These are phyloP conservation scores for Coemansia sp. DNA, from an alignment of 192 early-diverging fungal genomes.

Conservation along the genomic window DNA sequence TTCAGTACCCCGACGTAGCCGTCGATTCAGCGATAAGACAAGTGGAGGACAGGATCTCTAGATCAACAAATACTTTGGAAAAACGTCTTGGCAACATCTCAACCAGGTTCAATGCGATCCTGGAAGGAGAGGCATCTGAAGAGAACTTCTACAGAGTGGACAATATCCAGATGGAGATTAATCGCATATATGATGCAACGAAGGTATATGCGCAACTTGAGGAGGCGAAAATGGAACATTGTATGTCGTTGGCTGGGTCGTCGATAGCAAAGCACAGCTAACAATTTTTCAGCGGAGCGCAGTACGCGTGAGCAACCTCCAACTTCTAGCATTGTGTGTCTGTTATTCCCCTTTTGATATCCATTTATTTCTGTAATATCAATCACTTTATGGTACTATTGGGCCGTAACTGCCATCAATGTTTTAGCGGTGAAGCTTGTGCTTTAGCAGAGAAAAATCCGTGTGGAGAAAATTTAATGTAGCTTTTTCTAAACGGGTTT, in stretches of 20 bases:
- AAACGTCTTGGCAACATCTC: constrained; percentile 11
- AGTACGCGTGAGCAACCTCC: too few relatives aligned
- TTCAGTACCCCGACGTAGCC: constrained; percentile 59
- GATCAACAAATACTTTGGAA: neutral
- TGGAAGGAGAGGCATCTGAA: constrained; percentile 21
- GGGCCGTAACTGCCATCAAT: too few relatives aligned
- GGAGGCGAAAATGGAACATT: constrained; percentile 32
- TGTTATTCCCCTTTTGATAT: neutral
- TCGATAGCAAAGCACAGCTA: neutral
- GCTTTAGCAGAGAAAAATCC: too few relatives aligned
- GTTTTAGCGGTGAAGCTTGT: too few relatives aligned
- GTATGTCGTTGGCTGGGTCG: constrained; percentile 29
- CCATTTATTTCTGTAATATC: too few relatives aligned
- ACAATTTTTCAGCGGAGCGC: too few relatives aligned
- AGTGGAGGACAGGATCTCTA: constrained; percentile 10
- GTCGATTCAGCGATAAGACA: constrained; percentile 22
- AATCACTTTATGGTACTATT: too few relatives aligned
- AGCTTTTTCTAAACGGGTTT: too few relatives aligned
- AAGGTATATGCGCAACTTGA: constrained; percentile 22
- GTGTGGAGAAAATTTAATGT: too few relatives aligned
- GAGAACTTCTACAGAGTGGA: constrained; percentile 20
- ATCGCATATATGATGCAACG: constrained; percentile 9
- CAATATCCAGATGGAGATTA: constrained; percentile 30
- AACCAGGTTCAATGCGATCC: constrained; percentile 17
- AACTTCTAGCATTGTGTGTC: too few relatives aligned